Evolutionary conservation across 768 basidiomycete species (phyloP).

Genomic region (Cubamyces lactineus): DNA sequence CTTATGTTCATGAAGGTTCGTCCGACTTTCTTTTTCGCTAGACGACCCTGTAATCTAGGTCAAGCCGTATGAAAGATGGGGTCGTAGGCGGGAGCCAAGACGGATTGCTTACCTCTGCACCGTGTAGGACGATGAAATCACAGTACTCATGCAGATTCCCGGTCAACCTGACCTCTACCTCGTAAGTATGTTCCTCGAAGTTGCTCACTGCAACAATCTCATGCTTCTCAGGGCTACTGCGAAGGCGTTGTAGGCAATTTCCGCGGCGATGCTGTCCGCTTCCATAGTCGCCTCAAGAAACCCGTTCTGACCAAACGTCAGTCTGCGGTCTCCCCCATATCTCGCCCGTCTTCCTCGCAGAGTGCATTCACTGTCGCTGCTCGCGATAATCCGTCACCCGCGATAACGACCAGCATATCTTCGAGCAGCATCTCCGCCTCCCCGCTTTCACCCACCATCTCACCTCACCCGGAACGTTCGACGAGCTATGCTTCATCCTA

Average conservation of each 20-base stretch:
- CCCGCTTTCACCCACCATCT: conserved; percentile 4
- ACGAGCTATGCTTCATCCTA: conserved; percentile 21
- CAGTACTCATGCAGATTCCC: conserved; percentile 71
- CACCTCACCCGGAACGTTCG: conserved; percentile 17
- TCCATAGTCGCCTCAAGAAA: conserved; percentile 76
- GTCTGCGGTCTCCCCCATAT: conserved; percentile 33
- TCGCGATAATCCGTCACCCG: conserved; percentile 22
- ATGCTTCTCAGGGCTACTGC: conserved; percentile 67
- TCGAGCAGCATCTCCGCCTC: conserved; percentile 7
- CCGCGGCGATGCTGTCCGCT: conserved; percentile 60
- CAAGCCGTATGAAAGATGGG: no score
- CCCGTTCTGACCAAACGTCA: conserved; percentile 75
- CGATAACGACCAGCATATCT: conserved; percentile 1
- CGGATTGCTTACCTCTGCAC: background rate
- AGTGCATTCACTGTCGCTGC: conserved; percentile 27
- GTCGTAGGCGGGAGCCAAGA: no score
- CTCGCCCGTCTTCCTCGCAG: conserved; percentile 33
- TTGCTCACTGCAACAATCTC: conserved; percentile 1
- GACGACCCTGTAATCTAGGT: no score
- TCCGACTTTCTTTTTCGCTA: conserved; percentile 7
- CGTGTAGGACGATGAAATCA: conserved; percentile 75
- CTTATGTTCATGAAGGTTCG: conserved; percentile 86
- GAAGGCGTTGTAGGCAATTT: conserved; percentile 88
- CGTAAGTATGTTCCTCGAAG: conserved; percentile 44
- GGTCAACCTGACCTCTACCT: conserved; percentile 59